Evolutionary conservation across 768 basidiomycete genomes (phyloP).

Genomic region (Lyophyllum semitale): DNA sequence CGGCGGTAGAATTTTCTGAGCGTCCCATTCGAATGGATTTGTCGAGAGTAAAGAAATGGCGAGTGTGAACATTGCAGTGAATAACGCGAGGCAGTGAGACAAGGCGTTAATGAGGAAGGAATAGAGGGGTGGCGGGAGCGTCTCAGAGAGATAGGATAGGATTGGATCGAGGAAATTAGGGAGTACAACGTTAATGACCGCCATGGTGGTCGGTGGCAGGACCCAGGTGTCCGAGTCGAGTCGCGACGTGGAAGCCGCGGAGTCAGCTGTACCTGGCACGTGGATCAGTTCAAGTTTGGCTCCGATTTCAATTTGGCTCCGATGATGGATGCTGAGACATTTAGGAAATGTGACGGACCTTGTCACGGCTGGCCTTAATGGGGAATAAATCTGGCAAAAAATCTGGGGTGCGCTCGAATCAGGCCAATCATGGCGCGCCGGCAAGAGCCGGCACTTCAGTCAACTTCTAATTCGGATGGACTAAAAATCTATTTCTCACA

Average conservation of each 20-base stretch:
- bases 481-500: slow-evolving; percentile 7
- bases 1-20: slow-evolving; percentile 70
- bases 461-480: slow-evolving; percentile 4
- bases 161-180: slow-evolving; percentile 55
- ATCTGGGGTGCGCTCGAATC: not conserved
- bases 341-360: not conserved
- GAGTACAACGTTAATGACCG: slow-evolving; percentile 32
- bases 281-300: not conserved
- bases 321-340: too few species aligned
- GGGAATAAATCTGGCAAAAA: not conserved
- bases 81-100: slow-evolving; percentile 52
- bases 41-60: slow-evolving; percentile 48
- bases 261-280: not conserved
- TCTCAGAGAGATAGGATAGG: slow-evolving; percentile 53
- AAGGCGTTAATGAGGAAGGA: slow-evolving; percentile 50
- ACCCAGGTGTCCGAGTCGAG: not conserved
- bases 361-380: not conserved
- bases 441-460: slow-evolving; percentile 1
- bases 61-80: slow-evolving; percentile 50
- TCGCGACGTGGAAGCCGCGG: not conserved
- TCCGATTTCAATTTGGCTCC: too few species aligned
- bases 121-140: slow-evolving; percentile 59
- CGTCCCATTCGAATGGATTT: slow-evolving; percentile 63
- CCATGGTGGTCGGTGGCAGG: slow-evolving; percentile 20
- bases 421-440: slow-evolving; percentile 5